A percentile compares a stretch with the other conserved stretches of the same genome.
Conservation (phyloP, 2,329 filamentous ascomycete species). For the Colletotrichum eremochloae region DNA sequence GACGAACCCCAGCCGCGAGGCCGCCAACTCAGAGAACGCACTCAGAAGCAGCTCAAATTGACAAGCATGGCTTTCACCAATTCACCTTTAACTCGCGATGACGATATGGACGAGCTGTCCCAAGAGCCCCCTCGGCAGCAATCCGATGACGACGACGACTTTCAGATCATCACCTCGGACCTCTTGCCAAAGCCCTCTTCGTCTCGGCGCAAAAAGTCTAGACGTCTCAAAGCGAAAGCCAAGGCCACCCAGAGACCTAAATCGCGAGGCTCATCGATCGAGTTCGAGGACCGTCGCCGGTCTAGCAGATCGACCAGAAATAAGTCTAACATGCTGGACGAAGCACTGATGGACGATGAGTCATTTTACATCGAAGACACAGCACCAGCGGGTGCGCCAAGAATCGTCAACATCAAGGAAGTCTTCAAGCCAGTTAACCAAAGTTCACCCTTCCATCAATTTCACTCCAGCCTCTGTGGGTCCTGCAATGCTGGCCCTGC, state of each 20-base stretch:
- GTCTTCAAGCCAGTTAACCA: conserved; percentile 74
- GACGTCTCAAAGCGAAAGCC: conserved; percentile 41
- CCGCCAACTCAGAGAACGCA: conserved; percentile 43
- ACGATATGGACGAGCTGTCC: conserved; percentile 50
- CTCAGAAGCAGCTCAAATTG: conserved; percentile 45
- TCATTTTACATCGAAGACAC: conserved; percentile 64
- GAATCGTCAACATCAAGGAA: conserved; percentile 78
- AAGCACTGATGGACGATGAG: conserved; percentile 70
- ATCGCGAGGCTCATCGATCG: conserved; percentile 60
- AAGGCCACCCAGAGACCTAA: conserved; percentile 41
- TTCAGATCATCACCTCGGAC: conserved; percentile 55
- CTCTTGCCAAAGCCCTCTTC: conserved; percentile 43
- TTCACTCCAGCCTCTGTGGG: conserved; percentile 80
- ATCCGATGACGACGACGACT: conserved; percentile 51
- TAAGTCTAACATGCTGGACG: conserved; percentile 63
- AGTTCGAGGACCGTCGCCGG: conserved; percentile 64
- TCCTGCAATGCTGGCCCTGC: conserved; percentile 72
- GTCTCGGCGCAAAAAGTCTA: conserved; percentile 41
- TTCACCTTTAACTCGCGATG: conserved; percentile 24
- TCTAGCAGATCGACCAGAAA: conserved; percentile 62
- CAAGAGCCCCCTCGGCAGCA: conserved; percentile 45
- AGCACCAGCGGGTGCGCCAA: conserved; percentile 59
- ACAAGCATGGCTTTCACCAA: conserved; percentile 47
- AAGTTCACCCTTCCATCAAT: conserved; percentile 75
- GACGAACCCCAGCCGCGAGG: conserved; percentile 6